phyloP scores from a whole-genome alignment of 2,329 filamentous ascomycete species.

The Bipolaris bicolor region DNA sequence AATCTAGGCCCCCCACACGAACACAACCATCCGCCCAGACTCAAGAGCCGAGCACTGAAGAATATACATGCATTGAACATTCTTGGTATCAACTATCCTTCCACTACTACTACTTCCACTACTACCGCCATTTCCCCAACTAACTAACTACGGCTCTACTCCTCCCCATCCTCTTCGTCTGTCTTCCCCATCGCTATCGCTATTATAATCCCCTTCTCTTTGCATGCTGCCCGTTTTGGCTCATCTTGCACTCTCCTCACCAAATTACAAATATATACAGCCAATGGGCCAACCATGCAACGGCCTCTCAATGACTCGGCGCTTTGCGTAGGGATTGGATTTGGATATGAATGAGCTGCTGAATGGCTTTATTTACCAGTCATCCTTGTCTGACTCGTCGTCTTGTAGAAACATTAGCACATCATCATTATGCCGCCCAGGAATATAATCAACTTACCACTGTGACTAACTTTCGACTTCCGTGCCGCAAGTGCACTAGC shows the following conservation, averaged over 20 bases:
- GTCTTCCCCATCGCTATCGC: background rate
- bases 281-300: background rate
- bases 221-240: background rate
- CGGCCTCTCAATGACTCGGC: background rate
- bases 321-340: constrained; percentile 1
- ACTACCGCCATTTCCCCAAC: background rate
- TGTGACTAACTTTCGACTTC: constrained; percentile 93
- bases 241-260: background rate
- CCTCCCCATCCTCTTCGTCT: background rate
- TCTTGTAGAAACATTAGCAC: constrained; percentile 62
- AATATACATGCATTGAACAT: constrained; percentile 11
- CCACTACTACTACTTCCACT: background rate
- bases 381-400: constrained; percentile 77
- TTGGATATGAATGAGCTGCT: background rate
- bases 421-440: constrained; percentile 7
- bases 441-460: constrained; percentile 66
- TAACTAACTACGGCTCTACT: background rate
- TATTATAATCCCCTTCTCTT: background rate
- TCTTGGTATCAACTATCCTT: constrained; percentile 12
- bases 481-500: constrained; percentile 83
- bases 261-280: background rate
- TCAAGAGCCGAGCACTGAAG: background rate
- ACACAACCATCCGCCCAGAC: background rate
- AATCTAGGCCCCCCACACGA: background rate
- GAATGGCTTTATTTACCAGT: constrained; percentile 61